A percentile compares a stretch with the other conserved stretches of the same genome.
Conservation (phyloP, 139 green algal genomes). For the Haematococcus lacustris region DNA sequence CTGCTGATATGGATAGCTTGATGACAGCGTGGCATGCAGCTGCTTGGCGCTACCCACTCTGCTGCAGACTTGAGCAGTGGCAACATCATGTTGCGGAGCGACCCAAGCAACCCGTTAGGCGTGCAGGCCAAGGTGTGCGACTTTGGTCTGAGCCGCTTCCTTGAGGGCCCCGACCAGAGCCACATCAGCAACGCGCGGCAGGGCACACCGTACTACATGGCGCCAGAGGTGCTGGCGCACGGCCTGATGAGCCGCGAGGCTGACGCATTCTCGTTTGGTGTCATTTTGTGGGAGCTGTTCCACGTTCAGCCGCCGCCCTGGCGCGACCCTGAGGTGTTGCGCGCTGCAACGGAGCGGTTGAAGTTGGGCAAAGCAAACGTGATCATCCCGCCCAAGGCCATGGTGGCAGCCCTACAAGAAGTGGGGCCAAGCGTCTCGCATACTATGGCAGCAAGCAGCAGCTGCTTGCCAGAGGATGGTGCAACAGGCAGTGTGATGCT, state of each 20-base stretch:
- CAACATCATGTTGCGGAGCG: constrained; percentile 7
- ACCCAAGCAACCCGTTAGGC: no score
- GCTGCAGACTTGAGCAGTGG: constrained; percentile 3
- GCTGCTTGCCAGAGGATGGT: background rate
- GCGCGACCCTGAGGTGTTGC: background rate
- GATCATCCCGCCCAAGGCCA: background rate
- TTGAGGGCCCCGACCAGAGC: constrained; percentile 8
- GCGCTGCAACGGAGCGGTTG: background rate
- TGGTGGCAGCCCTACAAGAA: background rate
- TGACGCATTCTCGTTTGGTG: constrained; percentile 5
- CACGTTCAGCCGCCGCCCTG: constrained; percentile 1
- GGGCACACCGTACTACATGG: constrained; percentile 25
- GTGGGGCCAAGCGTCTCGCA: background rate
- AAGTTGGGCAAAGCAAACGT: background rate
- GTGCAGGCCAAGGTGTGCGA: constrained; percentile 20
- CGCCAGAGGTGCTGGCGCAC: constrained; percentile 3
- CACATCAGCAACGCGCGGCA: constrained; percentile 24
- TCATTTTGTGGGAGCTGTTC: constrained; percentile 10
- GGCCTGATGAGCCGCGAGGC: constrained; percentile 3
- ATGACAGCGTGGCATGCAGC: no score
- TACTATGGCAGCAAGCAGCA: background rate
- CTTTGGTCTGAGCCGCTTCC: constrained; percentile 22
- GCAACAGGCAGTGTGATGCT: background rate
- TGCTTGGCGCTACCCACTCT: no score
- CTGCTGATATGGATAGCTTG: no score